These are phyloP conservation scores for Thelonectria olida DNA, from an alignment of 2,329 filamentous ascomycete genomes.

Conservation along the genomic window DNA sequence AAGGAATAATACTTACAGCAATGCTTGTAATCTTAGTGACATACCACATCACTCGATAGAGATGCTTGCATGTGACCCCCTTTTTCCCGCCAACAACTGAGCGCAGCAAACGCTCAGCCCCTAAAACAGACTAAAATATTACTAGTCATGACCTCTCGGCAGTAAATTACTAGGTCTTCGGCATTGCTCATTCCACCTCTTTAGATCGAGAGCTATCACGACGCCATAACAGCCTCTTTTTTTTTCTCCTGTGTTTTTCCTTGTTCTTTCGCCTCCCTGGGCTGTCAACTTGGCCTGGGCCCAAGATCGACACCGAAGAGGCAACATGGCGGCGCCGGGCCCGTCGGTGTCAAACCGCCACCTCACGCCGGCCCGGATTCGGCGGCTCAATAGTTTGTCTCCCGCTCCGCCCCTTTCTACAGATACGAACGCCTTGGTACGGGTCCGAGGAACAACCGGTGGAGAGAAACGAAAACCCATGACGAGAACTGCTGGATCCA, in stretches of 20 bases:
- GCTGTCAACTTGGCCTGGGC: constrained; percentile 6
- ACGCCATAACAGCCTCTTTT: not conserved
- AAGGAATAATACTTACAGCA: not conserved
- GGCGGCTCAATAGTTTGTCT: constrained; percentile 16
- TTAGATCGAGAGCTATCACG: constrained; percentile 9
- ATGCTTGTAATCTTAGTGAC: not conserved
- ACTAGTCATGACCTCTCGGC: constrained; percentile 4
- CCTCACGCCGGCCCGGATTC: constrained; percentile 14
- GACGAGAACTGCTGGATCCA: not conserved
- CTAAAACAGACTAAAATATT: not conserved
- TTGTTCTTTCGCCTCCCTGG: not conserved
- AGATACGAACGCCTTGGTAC: constrained; percentile 4
- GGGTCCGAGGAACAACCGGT: not conserved
- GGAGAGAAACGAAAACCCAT: not conserved
- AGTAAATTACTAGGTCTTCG: not conserved
- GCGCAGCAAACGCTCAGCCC: not conserved
- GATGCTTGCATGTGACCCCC: not conserved
- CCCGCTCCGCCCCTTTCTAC: not conserved
- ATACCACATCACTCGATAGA: not conserved
- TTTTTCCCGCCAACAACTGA: not conserved
- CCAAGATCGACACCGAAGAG: constrained; percentile 13
- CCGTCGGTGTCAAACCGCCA: constrained; percentile 9
- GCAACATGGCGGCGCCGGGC: constrained; percentile 5
- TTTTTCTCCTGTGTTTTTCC: not conserved
- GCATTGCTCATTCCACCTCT: constrained; percentile 5